Conservation (phyloP, 805 yeast genomes). For the Kregervanrija pseudodelftensis region DNA sequence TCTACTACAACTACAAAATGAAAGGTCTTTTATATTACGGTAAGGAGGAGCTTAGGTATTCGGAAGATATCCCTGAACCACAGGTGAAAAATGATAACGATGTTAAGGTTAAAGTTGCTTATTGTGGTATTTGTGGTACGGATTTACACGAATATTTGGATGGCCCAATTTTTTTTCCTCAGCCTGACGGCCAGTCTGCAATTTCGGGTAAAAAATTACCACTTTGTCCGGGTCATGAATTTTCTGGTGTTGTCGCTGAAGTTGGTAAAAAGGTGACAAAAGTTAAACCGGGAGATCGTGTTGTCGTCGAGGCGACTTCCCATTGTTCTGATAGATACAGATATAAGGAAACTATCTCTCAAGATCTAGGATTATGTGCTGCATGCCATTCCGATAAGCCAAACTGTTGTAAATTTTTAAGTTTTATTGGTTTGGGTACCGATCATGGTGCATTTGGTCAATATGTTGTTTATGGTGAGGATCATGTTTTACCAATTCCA, state of each 20-base stretch:
- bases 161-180: slow-evolving; percentile 52
- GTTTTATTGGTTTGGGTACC: slow-evolving; percentile 44
- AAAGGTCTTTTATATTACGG: slow-evolving; percentile 44
- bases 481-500: slow-evolving; percentile 30
- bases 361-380: slow-evolving; percentile 31
- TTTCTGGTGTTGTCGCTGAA: slow-evolving; percentile 24
- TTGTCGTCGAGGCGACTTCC: slow-evolving; percentile 56
- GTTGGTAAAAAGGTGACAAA: slow-evolving; percentile 40
- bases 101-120: slow-evolving; percentile 28
- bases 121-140: slow-evolving; percentile 60
- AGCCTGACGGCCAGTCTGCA: slow-evolving; percentile 24
- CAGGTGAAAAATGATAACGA: slow-evolving; percentile 20
- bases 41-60: slow-evolving; percentile 36
- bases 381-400: slow-evolving; percentile 38
- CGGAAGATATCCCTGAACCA: slow-evolving; percentile 25
- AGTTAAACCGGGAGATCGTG: slow-evolving; percentile 47
- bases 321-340: slow-evolving; percentile 34
- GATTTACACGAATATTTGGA: slow-evolving; percentile 51
- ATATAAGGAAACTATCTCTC: slow-evolving; percentile 23
- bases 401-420: slow-evolving; percentile 38
- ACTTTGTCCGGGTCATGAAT: slow-evolving; percentile 32
- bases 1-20: slow-evolving; percentile 23
- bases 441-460: slow-evolving; percentile 42
- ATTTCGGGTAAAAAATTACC: slow-evolving; percentile 33
- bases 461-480: slow-evolving; percentile 30